Conservation (phyloP, 1,284 basidiomycete genomes). For the Blastosporella zonata region DNA sequence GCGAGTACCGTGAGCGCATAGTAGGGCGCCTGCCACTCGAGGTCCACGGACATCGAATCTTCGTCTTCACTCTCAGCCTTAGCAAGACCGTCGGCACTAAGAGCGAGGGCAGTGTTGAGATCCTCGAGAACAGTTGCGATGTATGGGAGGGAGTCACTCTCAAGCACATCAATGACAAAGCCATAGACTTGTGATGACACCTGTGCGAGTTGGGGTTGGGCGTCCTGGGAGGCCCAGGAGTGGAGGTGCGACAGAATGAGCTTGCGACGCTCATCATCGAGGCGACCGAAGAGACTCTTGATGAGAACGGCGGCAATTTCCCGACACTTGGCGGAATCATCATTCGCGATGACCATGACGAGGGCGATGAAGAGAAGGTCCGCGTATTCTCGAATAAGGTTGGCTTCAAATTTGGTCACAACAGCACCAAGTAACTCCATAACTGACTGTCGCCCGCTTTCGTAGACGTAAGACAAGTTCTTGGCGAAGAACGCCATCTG, state of each 20-base stretch:
- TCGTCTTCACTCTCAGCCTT: slow-evolving; percentile 36
- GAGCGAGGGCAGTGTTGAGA: slow-evolving; percentile 47
- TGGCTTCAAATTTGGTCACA: slow-evolving; percentile 81
- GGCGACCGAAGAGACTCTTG: slow-evolving; percentile 68
- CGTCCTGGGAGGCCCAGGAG: slow-evolving; percentile 73
- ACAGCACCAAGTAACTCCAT: slow-evolving; percentile 88
- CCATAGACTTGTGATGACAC: slow-evolving; percentile 84
- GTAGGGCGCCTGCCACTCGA: slow-evolving; percentile 86
- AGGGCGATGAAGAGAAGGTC: slow-evolving; percentile 92
- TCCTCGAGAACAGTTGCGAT: slow-evolving; percentile 59
- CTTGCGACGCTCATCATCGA: slow-evolving; percentile 62
- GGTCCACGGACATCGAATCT: slow-evolving; percentile 48
- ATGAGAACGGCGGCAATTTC: slow-evolving; percentile 85
- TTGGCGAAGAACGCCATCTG: slow-evolving; percentile 93
- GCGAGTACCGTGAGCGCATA: slow-evolving; percentile 69
- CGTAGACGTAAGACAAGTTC: slow-evolving; percentile 90
- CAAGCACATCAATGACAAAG: slow-evolving; percentile 68
- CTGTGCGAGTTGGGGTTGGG: slow-evolving; percentile 59
- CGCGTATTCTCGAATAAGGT: slow-evolving; percentile 77
- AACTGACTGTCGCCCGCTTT: slow-evolving; percentile 88
- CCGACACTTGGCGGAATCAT: slow-evolving; percentile 85
- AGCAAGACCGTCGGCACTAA: slow-evolving; percentile 41
- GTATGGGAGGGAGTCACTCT: slow-evolving; percentile 46
- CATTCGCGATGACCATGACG: slow-evolving; percentile 92
- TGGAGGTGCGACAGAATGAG: slow-evolving; percentile 72